phyloP scores from a whole-genome alignment of 2,329 filamentous ascomycete species.

The Hypoxylon sp. region DNA sequence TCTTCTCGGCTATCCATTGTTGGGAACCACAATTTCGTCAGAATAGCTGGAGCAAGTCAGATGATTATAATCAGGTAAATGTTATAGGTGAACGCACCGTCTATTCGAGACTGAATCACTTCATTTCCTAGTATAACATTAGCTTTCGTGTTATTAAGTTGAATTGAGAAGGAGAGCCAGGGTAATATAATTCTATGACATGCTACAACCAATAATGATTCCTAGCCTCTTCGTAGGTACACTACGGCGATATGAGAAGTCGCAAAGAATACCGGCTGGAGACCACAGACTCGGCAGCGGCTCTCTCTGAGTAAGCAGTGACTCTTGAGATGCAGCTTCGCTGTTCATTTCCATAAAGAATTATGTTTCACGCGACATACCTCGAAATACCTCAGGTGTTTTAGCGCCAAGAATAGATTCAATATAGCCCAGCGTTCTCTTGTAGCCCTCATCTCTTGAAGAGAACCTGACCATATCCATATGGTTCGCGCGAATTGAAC shows the following conservation, averaged over 20 bases:
- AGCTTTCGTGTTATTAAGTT: background rate
- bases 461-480: background rate
- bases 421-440: background rate
- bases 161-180: too few relatives aligned
- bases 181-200: too few relatives aligned
- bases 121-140: background rate
- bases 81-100: background rate
- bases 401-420: background rate
- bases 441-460: background rate
- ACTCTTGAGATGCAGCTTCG: background rate
- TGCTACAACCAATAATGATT: too few relatives aligned
- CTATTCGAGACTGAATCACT: background rate
- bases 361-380: background rate
- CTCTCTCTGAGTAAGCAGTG: background rate
- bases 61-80: background rate
- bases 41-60: background rate
- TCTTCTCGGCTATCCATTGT: background rate
- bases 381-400: background rate
- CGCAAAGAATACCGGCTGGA: background rate
- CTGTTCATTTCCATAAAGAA: background rate
- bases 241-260: background rate
- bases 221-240: too few relatives aligned
- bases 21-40: background rate
- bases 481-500: background rate
- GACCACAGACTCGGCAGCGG: background rate